Base-by-base conservation (phyloP, 1,139 yeast genomes). In the Protomyces inundatus region DNA sequence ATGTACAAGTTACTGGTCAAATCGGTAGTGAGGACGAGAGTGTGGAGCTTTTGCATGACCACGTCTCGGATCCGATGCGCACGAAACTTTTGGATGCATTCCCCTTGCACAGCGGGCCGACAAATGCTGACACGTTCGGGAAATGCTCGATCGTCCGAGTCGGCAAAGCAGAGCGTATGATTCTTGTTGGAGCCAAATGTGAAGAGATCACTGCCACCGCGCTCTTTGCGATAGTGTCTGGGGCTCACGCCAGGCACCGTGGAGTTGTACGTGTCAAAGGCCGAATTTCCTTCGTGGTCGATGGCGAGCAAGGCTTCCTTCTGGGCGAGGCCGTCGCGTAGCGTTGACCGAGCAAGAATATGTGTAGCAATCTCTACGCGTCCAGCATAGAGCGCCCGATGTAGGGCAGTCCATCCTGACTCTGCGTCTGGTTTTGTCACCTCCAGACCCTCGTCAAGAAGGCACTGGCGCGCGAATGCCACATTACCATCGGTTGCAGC, bases 371-470 rank as follows among this genome's bases (percentile, higher is more conserved):
- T 82, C 6, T 81, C 72, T 35, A 87, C 73, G 65, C 85, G 80
- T 66, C 87, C 90, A 71, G 79, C 76, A 69, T 78, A 84, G 52
- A 87, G 78, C 51, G 84, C 85, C 70, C 83, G 82, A 74, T 91
- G 97, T 53, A 90, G 77, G 39, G 90, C 84, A 50, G 89, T 87
- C 88, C 96, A 90, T 0, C 90, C 89, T 71, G 83, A 89, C 73
- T 91, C 97, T 65, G 77, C 78, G 72, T 91, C 97, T 1, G 78
- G 75, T 0, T 81, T 73, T 9, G 72, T 70, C 1, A 84, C 68
- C 54, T 85, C 80, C 9, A 79, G 70, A 54, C 80, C 78, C 6
- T 81, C 78, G 68, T 82, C 80, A 65, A 79, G 79, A 50, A 87
- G 73, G 5, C 87, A 69, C 51, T 77, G 76, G 33, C 74, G 70